Base-by-base conservation (phyloP, 306 rosid genomes). In the Sophora flavescens region DNA sequence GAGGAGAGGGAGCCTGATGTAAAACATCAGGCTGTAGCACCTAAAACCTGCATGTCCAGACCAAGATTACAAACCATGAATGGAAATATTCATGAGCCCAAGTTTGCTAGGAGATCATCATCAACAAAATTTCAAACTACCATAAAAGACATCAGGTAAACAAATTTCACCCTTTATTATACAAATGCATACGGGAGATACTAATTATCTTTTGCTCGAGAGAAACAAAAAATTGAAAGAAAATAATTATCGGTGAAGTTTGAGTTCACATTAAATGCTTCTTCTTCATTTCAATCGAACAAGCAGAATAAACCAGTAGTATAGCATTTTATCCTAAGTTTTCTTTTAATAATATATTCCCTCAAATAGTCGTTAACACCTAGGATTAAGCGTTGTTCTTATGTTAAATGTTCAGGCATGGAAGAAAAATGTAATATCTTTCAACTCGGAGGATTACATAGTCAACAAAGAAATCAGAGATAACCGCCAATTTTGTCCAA, bases 71-170 rank as follows among this genome's bases (percentile, higher is more conserved):
- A 60, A 5, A 58, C 13, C 26, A 78, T 18, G 41, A 81, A n/a
- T 9, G 39, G 50, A 16, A 59, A 64, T 45, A 17, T 6, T 4
- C 52, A 72, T 41, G 78, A 83, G 44, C 72, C 63, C 73, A 80
- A 41, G 73, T 64, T 52, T 0, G 71, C 33, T 30, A 58, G 16
- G 16, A 67, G 50, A 22, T 16, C 39, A 13, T 10, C 58, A 67
- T 18, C 41, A 45, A 30, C 9, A 12, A 58, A 39, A 58, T 11
- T 58, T 26, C 38, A 28, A 1, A 58, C 63, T 10, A 28, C 63
- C 63, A 58, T 73, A 69, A 78, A 35, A 6, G 87, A 87, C 59
- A 39, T 18, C 17, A 78, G 81, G 89, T 86, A 30, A 14, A 15
- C 6, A 14, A 15, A 6, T 13, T 75, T 13, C 6, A 11, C 26